These are phyloP conservation scores for Fusarium mundagurra DNA, from an alignment of 2,329 filamentous ascomycete genomes.

Conservation along the genomic window DNA sequence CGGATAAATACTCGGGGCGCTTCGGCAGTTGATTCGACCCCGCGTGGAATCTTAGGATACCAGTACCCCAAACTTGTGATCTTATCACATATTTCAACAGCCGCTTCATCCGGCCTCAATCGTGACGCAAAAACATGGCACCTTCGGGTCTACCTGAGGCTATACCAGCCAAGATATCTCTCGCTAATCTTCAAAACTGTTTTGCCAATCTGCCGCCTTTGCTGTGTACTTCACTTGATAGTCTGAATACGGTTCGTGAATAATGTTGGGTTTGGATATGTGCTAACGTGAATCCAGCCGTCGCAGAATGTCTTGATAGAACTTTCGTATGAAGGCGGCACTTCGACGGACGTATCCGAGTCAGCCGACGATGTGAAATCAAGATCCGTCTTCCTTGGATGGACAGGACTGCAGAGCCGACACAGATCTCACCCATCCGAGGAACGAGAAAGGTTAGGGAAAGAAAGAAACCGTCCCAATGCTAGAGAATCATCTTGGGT, in stretches of 20 bases:
- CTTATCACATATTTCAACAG: background rate
- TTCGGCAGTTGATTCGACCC: background rate
- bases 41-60: background rate
- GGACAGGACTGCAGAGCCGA: background rate
- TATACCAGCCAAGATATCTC: background rate
- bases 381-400: background rate
- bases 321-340: background rate
- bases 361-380: rapidly evolving
- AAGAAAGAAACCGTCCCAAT: no score
- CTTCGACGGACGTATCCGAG: rapidly evolving
- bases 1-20: background rate
- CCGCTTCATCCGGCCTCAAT: background rate
- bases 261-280: background rate
- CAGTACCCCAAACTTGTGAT: background rate
- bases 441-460: background rate
- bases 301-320: background rate
- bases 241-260: background rate
- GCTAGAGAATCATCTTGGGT: background rate
- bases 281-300: background rate
- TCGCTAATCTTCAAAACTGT: background rate
- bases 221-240: background rate
- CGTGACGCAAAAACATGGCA: background rate
- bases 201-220: background rate
- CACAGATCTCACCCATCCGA: background rate
- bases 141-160: background rate